Conservation (phyloP, 2,329 filamentous ascomycete genomes). For the Aspergillus ochraceoroseus region DNA sequence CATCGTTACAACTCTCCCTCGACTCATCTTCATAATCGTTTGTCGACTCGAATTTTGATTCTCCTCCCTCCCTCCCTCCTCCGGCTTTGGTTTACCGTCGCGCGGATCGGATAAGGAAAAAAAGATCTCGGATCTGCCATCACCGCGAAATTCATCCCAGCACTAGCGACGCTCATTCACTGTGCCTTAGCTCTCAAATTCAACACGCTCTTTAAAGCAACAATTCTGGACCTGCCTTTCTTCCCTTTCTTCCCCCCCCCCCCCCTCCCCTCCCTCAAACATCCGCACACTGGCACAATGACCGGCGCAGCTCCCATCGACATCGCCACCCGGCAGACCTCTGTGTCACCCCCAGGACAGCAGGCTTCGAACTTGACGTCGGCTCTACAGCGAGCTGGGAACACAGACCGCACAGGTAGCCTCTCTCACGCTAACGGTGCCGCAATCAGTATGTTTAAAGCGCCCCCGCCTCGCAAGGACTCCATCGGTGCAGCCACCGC, state of each 20-base stretch:
- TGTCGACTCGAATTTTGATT: slow-evolving; percentile 47
- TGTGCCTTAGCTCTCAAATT: slow-evolving; percentile 30
- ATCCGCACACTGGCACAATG: slow-evolving; percentile 43
- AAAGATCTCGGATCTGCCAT: slow-evolving; percentile 40
- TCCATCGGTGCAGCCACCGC: slow-evolving; percentile 49
- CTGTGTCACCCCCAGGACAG: slow-evolving; percentile 54
- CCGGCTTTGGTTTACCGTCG: slow-evolving; percentile 42
- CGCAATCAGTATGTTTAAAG: slow-evolving; percentile 37
- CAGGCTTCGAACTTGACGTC: slow-evolving; percentile 61
- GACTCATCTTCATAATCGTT: slow-evolving; percentile 44
- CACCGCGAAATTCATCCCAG: slow-evolving; percentile 41
- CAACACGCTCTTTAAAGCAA: slow-evolving; percentile 32
- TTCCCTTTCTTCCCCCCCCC: slow-evolving; percentile 12
- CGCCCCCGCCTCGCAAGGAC: slow-evolving; percentile 48
- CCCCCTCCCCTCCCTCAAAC: slow-evolving; percentile 39
- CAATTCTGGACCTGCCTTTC: slow-evolving; percentile 18
- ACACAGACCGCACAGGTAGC: slow-evolving; percentile 41
- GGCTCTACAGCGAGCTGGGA: slow-evolving; percentile 51
- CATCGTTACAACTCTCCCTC: slow-evolving; percentile 45
- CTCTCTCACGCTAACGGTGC: slow-evolving; percentile 43
- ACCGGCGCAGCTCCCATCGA: slow-evolving; percentile 56
- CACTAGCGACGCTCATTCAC: slow-evolving; percentile 29
- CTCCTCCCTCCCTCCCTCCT: slow-evolving; percentile 50
- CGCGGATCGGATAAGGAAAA: slow-evolving; percentile 43
- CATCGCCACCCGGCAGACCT: slow-evolving; percentile 55